Base-by-base conservation (phyloP, 441 rosid genomes). In the Eruca vesicaria region DNA sequence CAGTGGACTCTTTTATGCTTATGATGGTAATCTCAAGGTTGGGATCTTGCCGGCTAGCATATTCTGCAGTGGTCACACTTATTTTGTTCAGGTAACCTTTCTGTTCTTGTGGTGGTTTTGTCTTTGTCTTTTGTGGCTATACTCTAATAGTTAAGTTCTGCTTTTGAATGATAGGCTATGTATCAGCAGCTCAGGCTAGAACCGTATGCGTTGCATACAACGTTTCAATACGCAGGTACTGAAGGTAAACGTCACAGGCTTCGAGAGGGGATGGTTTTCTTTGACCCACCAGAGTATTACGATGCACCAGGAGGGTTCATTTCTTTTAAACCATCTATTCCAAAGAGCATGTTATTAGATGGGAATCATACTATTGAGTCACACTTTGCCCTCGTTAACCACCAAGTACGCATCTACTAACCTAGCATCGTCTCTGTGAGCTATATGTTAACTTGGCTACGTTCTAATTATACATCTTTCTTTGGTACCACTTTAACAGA, bases 241-340 rank as follows among this genome's bases (percentile, higher is more conserved):
- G 99, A 90, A 72, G 99, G 99, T 72, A 93, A 93, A 87, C 94
- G 99, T 50, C 98, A 96, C 69, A 88, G 99, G 65, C 80, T 96
- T 71, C 91, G 99, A 71, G 99, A 96, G 75, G 97, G 83, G 74
- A 93, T 85, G 96, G 83, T 85, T 67, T 96, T 96, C 80, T 92
- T 85, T 85, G 98, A 96, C 80, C 93, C 94, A 33, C 93, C 96
- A 9, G 97, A 92, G 65, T 96, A 96, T 81, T 93, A 89, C 72
- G 93, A 96, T 75, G 73, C 80, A 41, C 87, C 94, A 77, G 99
- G 97, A 63, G 99, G 99, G 33, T 93, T 90, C 84, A 77, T 96
- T 78, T 87, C 97, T 6, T 96, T 96, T 78, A 93, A 85, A 82
- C 94, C 97, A 32, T 90, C 94, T 69, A 88, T 96, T 74, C 95